These are phyloP conservation scores for Chrysanthemum lavandulifolium DNA, from an alignment of 129 eudicot species.

Conservation along the genomic window DNA sequence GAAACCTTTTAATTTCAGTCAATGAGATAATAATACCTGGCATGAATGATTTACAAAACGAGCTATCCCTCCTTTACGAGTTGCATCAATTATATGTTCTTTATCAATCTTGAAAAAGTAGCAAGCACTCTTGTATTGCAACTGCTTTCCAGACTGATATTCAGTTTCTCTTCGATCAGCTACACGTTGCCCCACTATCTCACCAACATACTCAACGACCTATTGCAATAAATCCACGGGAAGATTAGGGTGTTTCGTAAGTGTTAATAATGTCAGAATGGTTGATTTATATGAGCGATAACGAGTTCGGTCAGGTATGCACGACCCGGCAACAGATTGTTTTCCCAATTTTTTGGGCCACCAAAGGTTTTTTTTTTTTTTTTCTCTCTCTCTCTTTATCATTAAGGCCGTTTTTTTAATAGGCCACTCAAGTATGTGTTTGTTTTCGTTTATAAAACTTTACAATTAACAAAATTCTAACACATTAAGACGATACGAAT, in stretches of 20 bases:
- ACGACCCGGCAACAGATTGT: too few species aligned
- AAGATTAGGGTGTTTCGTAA: not conserved
- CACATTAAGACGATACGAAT: too few species aligned
- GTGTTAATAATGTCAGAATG: not conserved
- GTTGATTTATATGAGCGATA: too few species aligned
- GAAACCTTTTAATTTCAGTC: not conserved
- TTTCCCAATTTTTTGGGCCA: too few species aligned
- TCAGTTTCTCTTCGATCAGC: conserved; percentile 81
- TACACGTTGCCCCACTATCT: conserved; percentile 76
- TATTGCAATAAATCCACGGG: conserved; percentile 15
- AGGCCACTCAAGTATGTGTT: too few species aligned
- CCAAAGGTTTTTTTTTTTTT: too few species aligned
- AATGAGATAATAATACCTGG: conserved; percentile 39
- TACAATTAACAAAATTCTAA: too few species aligned
- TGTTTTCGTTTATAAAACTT: not conserved
- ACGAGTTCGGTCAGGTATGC: too few species aligned
- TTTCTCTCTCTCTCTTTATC: too few species aligned
- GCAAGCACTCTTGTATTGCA: conserved; percentile 79
- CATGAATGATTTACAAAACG: conserved; percentile 93
- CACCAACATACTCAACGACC: conserved; percentile 91
- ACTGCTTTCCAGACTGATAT: conserved; percentile 65
- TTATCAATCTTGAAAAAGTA: conserved; percentile 78
- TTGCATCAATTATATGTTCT: conserved; percentile 81
- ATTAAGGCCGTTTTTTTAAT: too few species aligned
- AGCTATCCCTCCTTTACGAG: conserved; percentile 84